Evolutionary conservation across 345 rosid species (phyloP), one percentile per base, ranked within the genome.

Genomic region (Luvunga scandens): DNA sequence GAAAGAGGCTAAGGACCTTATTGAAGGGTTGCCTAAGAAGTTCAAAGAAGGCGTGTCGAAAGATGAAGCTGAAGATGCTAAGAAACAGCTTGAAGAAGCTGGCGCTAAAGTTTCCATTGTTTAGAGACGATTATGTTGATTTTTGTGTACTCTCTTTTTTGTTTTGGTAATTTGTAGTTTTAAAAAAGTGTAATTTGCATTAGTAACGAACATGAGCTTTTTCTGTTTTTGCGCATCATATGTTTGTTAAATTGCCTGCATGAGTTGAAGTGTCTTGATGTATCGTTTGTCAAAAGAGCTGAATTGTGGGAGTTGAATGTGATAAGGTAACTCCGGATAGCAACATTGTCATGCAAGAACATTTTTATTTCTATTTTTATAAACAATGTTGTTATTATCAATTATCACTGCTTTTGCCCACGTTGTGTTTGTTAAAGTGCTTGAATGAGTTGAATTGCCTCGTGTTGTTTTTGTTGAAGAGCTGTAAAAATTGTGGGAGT

Each of bases 11-110:
- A 93, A 95, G 62, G 98, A 93, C 2, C 81, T 95, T 38, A 90
- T 93, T 21, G 98, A 93, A 78, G 97, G 97, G 2, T 82, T 95
- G 78, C 98, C 98, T 0, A 93, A 93, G 92, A 95, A 93, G 84
- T 90, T 95, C 19, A 95, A 90, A 60, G 98, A 88, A 59, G 94
- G 95, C 0, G 83, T 84, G 4, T 83, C 92, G 0, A 91, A 90
- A 74, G 98, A 95, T 7, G 98, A 93, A 75, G 98, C 98, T 0
- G 98, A 95, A 66, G 92, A 89, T 6, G 95, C 95, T 8, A 95
- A 91, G 94, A 91, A 90, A 83, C 88, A 85, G 81, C 95, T 95
- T 7, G 98, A 95, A 80, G 97, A 69, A 61, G 98, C 98, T 19
- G 98, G 98, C 1, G 97, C 97, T 5, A 90, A 89, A 75, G 81